A percentile compares a stretch with the other conserved stretches of the same genome.
These are phyloP conservation scores for Wilhelminamyces savonicus DNA, from an alignment of 805 yeast genomes.

Conservation along the genomic window DNA sequence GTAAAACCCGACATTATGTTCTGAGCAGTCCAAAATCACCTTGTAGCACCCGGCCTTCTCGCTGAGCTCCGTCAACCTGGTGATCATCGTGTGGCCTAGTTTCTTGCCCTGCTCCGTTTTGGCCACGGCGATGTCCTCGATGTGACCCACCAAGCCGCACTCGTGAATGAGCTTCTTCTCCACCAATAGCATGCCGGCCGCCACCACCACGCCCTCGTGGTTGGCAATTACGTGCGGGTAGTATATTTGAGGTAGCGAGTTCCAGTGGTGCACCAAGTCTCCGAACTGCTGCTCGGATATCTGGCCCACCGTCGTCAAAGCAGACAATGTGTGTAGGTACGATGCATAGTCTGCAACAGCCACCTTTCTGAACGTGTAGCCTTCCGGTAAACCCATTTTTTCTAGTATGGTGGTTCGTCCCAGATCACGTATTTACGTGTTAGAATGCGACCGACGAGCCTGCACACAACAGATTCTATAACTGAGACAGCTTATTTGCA, in stretches of 20 bases:
- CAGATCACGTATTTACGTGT: too few relatives aligned
- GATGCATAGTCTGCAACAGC: conserved; percentile 51
- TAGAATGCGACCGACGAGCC: too few relatives aligned
- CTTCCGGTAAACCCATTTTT: conserved; percentile 44
- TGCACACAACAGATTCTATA: too few relatives aligned
- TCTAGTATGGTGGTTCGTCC: background rate
- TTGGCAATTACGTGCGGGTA: conserved; percentile 65
- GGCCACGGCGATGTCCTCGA: conserved; percentile 88
- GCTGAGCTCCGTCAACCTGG: conserved; percentile 55
- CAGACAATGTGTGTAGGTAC: conserved; percentile 55
- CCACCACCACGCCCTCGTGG: conserved; percentile 52
- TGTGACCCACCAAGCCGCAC: conserved; percentile 85
- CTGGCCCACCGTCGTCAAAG: conserved; percentile 79
- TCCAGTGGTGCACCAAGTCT: conserved; percentile 55
- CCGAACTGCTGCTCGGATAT: conserved; percentile 47
- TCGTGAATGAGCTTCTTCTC: conserved; percentile 81
- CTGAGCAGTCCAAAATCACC: conserved; percentile 82
- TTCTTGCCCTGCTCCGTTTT: conserved; percentile 73
- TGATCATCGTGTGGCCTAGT: conserved; percentile 66
- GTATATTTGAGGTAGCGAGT: conserved; percentile 44
- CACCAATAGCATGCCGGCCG: conserved; percentile 74
- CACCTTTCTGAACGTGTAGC: conserved; percentile 60
- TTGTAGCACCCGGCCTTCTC: conserved; percentile 69
- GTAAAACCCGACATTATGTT: conserved; percentile 76
- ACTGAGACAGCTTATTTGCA: too few relatives aligned